Conservation (phyloP, 768 basidiomycete genomes). For the Hydnum rufescens region DNA sequence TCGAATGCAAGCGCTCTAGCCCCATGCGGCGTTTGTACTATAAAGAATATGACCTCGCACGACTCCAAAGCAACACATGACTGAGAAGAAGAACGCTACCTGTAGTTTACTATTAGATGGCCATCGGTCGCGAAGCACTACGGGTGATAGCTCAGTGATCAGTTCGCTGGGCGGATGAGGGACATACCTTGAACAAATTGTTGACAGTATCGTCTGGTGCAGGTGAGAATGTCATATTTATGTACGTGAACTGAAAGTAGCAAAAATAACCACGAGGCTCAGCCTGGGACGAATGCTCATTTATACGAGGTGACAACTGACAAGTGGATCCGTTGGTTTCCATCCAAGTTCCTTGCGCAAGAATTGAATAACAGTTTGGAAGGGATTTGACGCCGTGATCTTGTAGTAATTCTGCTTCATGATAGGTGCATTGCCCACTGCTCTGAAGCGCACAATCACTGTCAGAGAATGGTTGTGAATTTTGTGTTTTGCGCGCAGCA, state of each 20-base stretch:
- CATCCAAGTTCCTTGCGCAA: conserved; percentile 73
- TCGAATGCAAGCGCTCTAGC: conserved; percentile 16
- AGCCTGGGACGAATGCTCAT: neutral
- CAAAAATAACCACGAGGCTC: neutral
- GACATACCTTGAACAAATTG: conserved; percentile 47
- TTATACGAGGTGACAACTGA: conserved; percentile 15
- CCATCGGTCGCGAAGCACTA: conserved; percentile 77
- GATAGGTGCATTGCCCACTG: conserved; percentile 91
- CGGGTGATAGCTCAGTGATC: neutral
- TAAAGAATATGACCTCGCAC: neutral
- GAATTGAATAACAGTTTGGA: conserved; percentile 90
- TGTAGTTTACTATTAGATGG: conserved; percentile 83
- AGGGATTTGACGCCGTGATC: conserved; percentile 83
- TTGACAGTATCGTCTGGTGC: conserved; percentile 68
- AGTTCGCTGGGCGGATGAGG: neutral
- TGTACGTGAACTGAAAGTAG: conserved; percentile 25
- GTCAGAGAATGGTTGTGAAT: conserved; percentile 3
- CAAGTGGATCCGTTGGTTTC: conserved; percentile 71
- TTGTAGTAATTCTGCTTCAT: conserved; percentile 99
- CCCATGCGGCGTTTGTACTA: conserved; percentile 49
- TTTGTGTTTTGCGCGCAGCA: too few species aligned
- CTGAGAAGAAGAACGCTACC: conserved; percentile 24
- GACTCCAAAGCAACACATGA: neutral
- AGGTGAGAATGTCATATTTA: conserved; percentile 63
- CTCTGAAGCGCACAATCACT: conserved; percentile 97